Percentiles rank a stretch among this genome's conserved stretches.
phyloP scores from a whole-genome alignment of 2,329 filamentous ascomycete species.

The Phyllosticta capitalensis region DNA sequence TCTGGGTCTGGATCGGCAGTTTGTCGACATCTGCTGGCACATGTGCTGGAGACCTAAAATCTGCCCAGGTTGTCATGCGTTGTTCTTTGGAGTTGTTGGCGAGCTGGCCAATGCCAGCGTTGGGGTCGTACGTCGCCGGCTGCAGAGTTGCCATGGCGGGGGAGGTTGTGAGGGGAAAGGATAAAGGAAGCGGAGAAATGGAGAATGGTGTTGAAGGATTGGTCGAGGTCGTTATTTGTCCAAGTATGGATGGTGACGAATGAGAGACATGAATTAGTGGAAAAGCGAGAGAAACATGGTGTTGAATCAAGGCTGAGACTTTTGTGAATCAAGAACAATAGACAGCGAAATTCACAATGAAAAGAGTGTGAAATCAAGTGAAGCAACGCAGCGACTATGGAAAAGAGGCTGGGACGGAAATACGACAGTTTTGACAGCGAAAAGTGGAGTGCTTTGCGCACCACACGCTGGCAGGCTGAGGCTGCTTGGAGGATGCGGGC shows the following conservation, averaged over 20 bases:
- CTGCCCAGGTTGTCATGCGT: constrained; percentile 9
- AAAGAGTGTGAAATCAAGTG: background rate
- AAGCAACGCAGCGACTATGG: background rate
- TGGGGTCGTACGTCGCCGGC: constrained; percentile 6
- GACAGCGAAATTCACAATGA: background rate
- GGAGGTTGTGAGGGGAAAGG: background rate
- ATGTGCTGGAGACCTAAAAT: constrained; percentile 10
- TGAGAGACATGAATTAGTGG: background rate
- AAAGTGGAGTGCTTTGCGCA: background rate
- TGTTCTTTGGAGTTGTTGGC: constrained; percentile 11
- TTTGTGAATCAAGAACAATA: background rate
- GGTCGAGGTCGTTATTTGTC: background rate
- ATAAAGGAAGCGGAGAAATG: background rate
- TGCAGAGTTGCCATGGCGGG: constrained; percentile 16
- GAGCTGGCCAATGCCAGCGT: background rate
- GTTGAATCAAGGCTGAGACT: background rate
- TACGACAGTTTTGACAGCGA: background rate
- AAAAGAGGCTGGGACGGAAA: background rate
- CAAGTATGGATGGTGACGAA: background rate
- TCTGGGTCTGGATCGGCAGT: constrained; percentile 1
- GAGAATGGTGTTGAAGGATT: background rate
- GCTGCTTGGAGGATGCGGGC: background rate
- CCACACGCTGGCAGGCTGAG: background rate
- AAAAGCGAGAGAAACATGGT: background rate
- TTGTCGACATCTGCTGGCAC: constrained; percentile 2